Conservation (phyloP, 495 filamentous ascomycete genomes). For the Tuber calosporum region DNA sequence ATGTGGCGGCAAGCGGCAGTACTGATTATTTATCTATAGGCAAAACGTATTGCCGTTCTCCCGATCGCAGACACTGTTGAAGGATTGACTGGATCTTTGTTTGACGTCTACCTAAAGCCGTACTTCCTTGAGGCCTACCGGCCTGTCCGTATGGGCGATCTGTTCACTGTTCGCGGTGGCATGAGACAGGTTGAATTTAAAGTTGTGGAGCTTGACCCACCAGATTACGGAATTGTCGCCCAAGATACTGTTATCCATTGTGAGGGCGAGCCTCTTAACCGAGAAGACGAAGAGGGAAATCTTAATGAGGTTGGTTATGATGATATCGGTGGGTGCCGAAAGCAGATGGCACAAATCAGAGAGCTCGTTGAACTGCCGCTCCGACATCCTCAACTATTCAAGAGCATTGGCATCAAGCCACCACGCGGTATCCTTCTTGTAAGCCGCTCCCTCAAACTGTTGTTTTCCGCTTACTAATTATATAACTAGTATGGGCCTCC, state of each 20-base stretch:
- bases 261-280: constrained; percentile 96
- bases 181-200: constrained; percentile 99
- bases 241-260: constrained; percentile 99
- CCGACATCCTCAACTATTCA: constrained; percentile 96
- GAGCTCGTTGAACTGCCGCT: constrained; percentile 96
- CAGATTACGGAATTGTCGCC: constrained; percentile 95
- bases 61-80: constrained; percentile 97
- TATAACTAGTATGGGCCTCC: constrained; percentile 69
- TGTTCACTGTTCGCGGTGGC: constrained; percentile 93
- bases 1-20: neutral
- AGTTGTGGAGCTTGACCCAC: constrained; percentile 96
- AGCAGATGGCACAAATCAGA: constrained; percentile 99
- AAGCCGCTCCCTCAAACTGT: constrained; percentile 8
- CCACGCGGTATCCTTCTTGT: constrained; percentile 91
- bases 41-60: constrained; percentile 97
- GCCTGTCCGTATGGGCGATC: constrained; percentile 89
- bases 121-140: constrained; percentile 99
- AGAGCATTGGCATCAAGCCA: constrained; percentile 99
- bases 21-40: constrained; percentile 49
- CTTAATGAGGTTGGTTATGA: constrained; percentile 98
- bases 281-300: constrained; percentile 97
- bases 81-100: constrained; percentile 91
- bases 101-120: constrained; percentile 97
- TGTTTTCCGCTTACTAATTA: constrained; percentile 2
- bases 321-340: constrained; percentile 97